A percentile compares a stretch with the other conserved stretches of the same genome.
Conservation (phyloP, 768 basidiomycete genomes). For the Saitozyma sp. region DNA sequence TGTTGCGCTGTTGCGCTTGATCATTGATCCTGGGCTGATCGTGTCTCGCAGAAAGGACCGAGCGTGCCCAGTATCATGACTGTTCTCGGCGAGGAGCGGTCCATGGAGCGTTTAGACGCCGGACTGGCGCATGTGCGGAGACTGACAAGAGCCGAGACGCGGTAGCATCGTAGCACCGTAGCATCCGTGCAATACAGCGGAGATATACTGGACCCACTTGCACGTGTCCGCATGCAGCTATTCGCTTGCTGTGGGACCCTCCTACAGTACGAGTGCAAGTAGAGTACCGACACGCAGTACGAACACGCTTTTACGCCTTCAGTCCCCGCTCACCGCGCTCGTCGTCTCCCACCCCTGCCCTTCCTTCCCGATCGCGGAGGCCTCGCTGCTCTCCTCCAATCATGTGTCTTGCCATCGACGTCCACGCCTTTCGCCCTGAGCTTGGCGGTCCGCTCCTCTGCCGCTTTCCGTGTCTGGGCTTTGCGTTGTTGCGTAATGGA, state of each 20-base stretch:
- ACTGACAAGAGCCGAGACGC: background rate
- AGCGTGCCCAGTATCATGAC: constrained; percentile 55
- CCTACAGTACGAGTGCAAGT: no score
- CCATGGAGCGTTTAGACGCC: constrained; percentile 23
- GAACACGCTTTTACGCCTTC: constrained; percentile 9
- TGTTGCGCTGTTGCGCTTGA: background rate
- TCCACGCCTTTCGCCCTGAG: no score
- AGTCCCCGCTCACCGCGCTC: background rate
- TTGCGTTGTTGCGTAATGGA: constrained; percentile 1
- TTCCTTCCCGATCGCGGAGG: background rate
- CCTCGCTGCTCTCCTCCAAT: constrained; percentile 2
- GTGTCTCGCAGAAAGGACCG: constrained; percentile 54
- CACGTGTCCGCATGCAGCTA: background rate
- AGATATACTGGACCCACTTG: background rate
- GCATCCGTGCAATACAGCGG: background rate
- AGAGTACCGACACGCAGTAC: background rate
- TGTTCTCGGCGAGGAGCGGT: constrained; percentile 52
- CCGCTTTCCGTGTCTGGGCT: no score
- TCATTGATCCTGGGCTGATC: background rate
- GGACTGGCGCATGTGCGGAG: constrained; percentile 23
- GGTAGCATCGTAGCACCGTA: background rate
- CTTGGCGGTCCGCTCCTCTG: no score
- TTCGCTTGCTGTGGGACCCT: background rate
- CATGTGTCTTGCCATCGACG: no score
- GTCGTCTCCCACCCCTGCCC: background rate